phyloP scores from a whole-genome alignment of 202 grass and related monocot genomes.

The Setaria italica region DNA sequence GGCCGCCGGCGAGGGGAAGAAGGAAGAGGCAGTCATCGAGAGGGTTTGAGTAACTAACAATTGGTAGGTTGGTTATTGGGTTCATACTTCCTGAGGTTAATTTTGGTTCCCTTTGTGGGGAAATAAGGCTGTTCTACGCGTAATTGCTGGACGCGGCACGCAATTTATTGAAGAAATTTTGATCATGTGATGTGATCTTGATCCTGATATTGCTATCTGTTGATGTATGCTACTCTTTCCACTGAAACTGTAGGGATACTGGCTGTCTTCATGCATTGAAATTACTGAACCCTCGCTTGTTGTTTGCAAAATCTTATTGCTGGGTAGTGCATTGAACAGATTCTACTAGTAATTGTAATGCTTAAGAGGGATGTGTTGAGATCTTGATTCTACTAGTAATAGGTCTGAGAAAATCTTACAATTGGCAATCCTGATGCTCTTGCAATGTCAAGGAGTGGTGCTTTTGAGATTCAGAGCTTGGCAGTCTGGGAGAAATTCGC shows the following conservation, averaged over 20 bases:
- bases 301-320: neutral
- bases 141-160: constrained; percentile 8
- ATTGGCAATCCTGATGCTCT: neutral
- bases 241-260: neutral
- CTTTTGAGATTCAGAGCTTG: neutral
- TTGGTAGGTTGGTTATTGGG: constrained; percentile 21
- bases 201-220: neutral
- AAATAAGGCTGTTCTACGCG: constrained; percentile 36
- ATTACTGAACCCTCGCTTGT: neutral
- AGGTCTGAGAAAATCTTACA: neutral
- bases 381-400: neutral
- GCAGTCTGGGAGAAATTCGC: neutral
- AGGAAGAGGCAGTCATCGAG: constrained; percentile 6
- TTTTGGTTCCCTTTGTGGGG: constrained; percentile 30
- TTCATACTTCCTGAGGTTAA: constrained; percentile 19
- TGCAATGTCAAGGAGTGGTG: neutral
- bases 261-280: neutral
- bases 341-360: constrained; percentile 17
- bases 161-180: constrained; percentile 42
- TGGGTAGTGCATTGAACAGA: constrained; percentile 6
- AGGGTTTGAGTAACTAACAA: constrained; percentile 40
- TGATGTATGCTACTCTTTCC: neutral
- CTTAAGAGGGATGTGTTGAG: neutral
- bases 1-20: neutral
- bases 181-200: constrained; percentile 13